Evolutionary conservation across 1,284 basidiomycete species (phyloP), one percentile per base, ranked within the genome.

Genomic region (Rhodotorula sp.): DNA sequence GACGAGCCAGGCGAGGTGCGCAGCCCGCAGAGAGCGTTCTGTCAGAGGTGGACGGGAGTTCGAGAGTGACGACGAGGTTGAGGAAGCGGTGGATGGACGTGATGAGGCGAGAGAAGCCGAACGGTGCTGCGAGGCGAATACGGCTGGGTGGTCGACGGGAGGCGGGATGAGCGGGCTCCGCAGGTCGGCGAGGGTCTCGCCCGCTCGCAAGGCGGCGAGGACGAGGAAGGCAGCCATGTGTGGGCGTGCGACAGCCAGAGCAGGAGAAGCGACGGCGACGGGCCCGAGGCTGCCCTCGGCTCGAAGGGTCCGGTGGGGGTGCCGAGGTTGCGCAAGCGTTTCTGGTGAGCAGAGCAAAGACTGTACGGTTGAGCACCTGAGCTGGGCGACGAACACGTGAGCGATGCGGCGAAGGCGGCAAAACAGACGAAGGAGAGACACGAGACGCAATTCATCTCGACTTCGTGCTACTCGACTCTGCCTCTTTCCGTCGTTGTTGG

Each of bases 1-100:
- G 53, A 66, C n/a, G 34, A 64, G 40, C 68, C 68, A 70, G 8
- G 31, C 16, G 24, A 70, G 61, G 68, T 66, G 64, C 31, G 24
- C 10, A 22, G 62, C 59, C 30, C 55, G 57, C 22, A 70, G 68
- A 22, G 56, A n/a, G 16, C 53, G 62, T 37, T 70, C 68, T 18
- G 68, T 70, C 26, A 70, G 28, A 1, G 61, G 30, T 9, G 46
- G 44, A 2, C 24, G 52, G 31, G 20, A n/a, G 10, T 52, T 58
- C 30, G 57, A 55, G 28, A 55, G 53, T 20, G 26, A 28, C 26
- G 24, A 30, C 1, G 37, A n/a, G 26, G 40, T 26, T 34, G 56
- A n/a, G 15, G 46, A 48, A 9, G 40, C 40, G 40, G 40, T 44
- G 10, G 24, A 26, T 16, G 31, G 34, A n/a, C 30, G 51, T 26